Evolutionary conservation across 129 eudicot species (phyloP).

Genomic region (Pseudognaphalium luteoalbum): DNA sequence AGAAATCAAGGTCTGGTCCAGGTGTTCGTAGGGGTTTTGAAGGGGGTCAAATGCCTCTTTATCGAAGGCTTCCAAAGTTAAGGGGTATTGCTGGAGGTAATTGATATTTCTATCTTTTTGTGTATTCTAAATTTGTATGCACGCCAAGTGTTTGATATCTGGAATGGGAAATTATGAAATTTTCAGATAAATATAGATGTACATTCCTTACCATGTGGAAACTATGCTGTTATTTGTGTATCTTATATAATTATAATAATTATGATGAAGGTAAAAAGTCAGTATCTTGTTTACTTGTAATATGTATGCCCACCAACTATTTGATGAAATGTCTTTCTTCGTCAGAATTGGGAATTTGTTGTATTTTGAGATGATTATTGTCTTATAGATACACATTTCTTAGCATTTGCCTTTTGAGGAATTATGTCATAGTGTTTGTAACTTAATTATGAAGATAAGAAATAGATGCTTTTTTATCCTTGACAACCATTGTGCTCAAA

Average conservation of each 20-base stretch:
- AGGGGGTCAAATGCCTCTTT: constrained; percentile 95
- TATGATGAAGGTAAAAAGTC: not conserved
- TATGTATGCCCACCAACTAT: too few relatives aligned
- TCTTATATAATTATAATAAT: not conserved
- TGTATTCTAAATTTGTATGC: not conserved
- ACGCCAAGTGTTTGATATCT: constrained; percentile 23
- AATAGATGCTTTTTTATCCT: not conserved
- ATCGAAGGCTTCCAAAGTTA: constrained; percentile 77
- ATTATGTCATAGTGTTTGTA: not conserved
- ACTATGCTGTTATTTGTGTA: not conserved
- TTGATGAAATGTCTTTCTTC: not conserved
- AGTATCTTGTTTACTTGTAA: too few relatives aligned
- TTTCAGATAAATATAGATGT: constrained; percentile 1
- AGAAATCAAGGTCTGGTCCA: constrained; percentile 93
- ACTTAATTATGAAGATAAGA: not conserved
- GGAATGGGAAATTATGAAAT: not conserved
- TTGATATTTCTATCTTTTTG: not conserved
- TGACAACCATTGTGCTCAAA: not conserved
- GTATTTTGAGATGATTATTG: not conserved
- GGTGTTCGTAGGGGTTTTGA: constrained; percentile 76
- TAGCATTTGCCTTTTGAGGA: too few relatives aligned
- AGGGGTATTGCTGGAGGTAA: constrained; percentile 99
- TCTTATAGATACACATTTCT: too few relatives aligned
- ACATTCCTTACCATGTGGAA: not conserved
- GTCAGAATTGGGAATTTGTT: not conserved